Conservation (phyloP, 2,329 filamentous ascomycete species). For the Fusarium protoensiforme region DNA sequence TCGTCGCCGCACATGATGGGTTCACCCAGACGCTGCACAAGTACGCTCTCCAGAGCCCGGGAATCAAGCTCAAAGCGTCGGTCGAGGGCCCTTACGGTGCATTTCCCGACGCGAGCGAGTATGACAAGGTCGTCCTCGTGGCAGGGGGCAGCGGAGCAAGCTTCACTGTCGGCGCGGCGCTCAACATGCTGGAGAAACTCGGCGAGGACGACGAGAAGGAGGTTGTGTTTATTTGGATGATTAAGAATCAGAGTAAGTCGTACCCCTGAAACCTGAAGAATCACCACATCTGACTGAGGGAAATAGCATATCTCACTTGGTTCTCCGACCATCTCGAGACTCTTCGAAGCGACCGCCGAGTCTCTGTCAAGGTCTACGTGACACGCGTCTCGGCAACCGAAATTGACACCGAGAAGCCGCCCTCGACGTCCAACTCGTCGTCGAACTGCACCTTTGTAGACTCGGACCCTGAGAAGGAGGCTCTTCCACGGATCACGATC, state of each 20-base stretch:
- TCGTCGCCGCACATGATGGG: constrained; percentile 67
- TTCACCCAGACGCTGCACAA: constrained; percentile 68
- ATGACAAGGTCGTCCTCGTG: constrained; percentile 68
- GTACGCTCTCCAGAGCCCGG: constrained; percentile 61
- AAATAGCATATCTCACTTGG: constrained; percentile 51
- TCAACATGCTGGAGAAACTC: constrained; percentile 48
- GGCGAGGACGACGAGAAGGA: constrained; percentile 32
- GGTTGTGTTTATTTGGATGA: constrained; percentile 55
- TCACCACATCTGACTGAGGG: neutral
- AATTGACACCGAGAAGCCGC: constrained; percentile 5
- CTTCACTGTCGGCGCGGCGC: constrained; percentile 59
- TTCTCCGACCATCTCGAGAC: constrained; percentile 50
- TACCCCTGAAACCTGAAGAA: rapidly evolving
- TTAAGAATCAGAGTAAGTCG: constrained; percentile 50
- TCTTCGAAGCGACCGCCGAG: constrained; percentile 44
- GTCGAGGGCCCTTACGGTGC: constrained; percentile 70
- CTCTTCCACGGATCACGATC: constrained; percentile 1
- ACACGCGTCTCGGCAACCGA: constrained; percentile 42
- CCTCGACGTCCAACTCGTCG: constrained; percentile 19
- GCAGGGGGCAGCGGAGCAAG: constrained; percentile 71
- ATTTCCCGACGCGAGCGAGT: constrained; percentile 61
- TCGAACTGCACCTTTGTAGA: constrained; percentile 7
- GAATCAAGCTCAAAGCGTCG: constrained; percentile 59
- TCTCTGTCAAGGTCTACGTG: constrained; percentile 50
- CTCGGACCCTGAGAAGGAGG: constrained; percentile 22